Evolutionary conservation across 208 protist species (phyloP).

Genomic region (Angomonas ambiguus): DNA sequence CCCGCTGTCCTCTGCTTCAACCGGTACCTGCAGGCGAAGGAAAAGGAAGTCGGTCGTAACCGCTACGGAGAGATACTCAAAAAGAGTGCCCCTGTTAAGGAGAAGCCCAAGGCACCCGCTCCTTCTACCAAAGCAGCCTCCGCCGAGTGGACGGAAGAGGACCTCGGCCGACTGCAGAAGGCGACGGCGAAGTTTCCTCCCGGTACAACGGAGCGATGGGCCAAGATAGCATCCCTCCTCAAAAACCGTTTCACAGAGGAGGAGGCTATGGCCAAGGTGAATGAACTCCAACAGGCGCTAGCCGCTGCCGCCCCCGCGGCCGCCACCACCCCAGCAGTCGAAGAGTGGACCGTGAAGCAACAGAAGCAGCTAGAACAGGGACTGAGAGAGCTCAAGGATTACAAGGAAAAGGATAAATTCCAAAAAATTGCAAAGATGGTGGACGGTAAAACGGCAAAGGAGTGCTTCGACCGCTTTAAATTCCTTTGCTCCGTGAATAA

Average conservation of each 20-base stretch:
- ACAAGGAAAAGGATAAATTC: constrained; percentile 94
- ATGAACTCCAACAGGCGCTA: constrained; percentile 72
- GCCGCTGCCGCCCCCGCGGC: constrained; percentile 4
- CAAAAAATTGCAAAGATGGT: constrained; percentile 93
- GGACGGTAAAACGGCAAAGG: constrained; percentile 93
- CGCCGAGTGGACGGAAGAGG: constrained; percentile 87
- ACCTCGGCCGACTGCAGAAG: constrained; percentile 91
- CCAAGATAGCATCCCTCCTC: constrained; percentile 75
- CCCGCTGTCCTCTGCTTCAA: constrained; percentile 77
- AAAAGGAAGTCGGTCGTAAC: constrained; percentile 59
- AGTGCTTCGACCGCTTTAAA: constrained; percentile 96
- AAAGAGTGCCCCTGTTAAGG: constrained; percentile 21
- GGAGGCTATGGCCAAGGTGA: constrained; percentile 91
- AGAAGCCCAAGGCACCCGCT: constrained; percentile 13
- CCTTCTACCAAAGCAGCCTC: constrained; percentile 1
- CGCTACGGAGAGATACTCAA: constrained; percentile 86
- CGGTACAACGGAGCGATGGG: constrained; percentile 90
- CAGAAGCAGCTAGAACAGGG: constrained; percentile 94
- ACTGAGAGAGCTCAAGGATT: constrained; percentile 89
- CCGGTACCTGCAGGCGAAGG: constrained; percentile 40
- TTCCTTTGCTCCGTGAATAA: constrained; percentile 92
- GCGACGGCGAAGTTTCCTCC: constrained; percentile 92
- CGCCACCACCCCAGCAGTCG: constrained; percentile 24
- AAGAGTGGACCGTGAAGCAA: constrained; percentile 92
- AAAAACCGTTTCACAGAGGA: constrained; percentile 78